A percentile compares a stretch with the other conserved stretches of the same genome.
phyloP scores from a whole-genome alignment of 345 rosid species.

The Brassica incana region DNA sequence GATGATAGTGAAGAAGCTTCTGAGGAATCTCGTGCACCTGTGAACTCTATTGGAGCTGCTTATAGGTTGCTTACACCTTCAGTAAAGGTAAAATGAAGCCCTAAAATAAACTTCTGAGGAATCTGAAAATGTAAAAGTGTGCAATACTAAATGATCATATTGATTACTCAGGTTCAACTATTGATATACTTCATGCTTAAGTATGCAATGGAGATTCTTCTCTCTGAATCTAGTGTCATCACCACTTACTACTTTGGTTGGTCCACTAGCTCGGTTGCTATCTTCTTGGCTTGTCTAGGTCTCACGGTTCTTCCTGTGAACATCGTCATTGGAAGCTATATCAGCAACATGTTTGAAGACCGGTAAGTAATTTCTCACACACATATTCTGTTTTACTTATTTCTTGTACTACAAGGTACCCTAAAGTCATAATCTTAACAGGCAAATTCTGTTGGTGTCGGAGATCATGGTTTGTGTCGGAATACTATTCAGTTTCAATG shows the following conservation, averaged over 20 bases:
- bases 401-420: neutral
- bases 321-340: conserved; percentile 82
- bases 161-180: conserved; percentile 59
- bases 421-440: conserved; percentile 34
- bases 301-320: conserved; percentile 95
- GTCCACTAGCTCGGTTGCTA: conserved; percentile 78
- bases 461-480: conserved; percentile 88
- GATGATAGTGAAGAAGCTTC: conserved; percentile 67
- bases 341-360: conserved; percentile 97
- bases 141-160: neutral
- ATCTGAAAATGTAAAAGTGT: neutral
- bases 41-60: conserved; percentile 67
- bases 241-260: conserved; percentile 82
- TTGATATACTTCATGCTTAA: conserved; percentile 96
- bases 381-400: neutral
- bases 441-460: conserved; percentile 91
- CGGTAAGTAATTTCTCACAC: conserved; percentile 58
- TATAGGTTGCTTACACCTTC: conserved; percentile 90
- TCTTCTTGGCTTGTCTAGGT: conserved; percentile 87
- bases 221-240: conserved; percentile 91
- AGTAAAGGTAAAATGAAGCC: conserved; percentile 57
- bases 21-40: conserved; percentile 58
- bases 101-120: neutral
- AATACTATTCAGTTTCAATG: conserved; percentile 74
- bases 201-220: conserved; percentile 89